Conservation (phyloP, 768 basidiomycete species). For the Podaxis pistillaris region DNA sequence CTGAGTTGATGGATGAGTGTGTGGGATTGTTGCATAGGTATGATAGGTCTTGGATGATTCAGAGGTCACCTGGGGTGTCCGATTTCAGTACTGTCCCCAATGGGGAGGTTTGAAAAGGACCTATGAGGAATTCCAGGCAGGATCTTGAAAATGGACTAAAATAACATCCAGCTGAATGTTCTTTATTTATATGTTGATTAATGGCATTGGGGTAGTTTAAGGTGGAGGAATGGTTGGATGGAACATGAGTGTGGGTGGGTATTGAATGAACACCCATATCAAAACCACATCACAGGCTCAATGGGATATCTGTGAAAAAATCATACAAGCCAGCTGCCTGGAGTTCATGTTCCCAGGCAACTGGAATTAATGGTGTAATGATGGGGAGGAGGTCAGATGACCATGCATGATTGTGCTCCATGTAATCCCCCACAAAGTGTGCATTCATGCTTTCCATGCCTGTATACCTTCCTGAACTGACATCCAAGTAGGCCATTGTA, state of each 20-base stretch:
- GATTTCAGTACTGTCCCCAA: conserved; percentile 37
- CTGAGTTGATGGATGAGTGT: conserved; percentile 28
- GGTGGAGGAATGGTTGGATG: conserved; percentile 24
- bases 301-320: conserved; percentile 22
- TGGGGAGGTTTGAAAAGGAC: conserved; percentile 40
- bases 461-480: too few species aligned
- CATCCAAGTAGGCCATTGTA: too few species aligned
- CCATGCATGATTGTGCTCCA: conserved; percentile 18
- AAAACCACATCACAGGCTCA: conserved; percentile 23
- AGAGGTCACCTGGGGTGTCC: conserved; percentile 19
- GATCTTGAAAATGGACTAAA: conserved; percentile 22
- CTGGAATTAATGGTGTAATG: conserved; percentile 22
- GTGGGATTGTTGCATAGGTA: conserved; percentile 22
- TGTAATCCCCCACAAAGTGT: conserved; percentile 5
- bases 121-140: conserved; percentile 32
- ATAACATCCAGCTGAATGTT: conserved; percentile 14
- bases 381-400: conserved; percentile 20
- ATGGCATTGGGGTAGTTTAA: conserved; percentile 15
- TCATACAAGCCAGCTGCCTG: conserved; percentile 10
- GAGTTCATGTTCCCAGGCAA: conserved; percentile 19
- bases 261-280: conserved; percentile 20
- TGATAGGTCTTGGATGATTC: conserved; percentile 32
- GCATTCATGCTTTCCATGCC: too few species aligned
- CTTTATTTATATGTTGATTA: conserved; percentile 18
- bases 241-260: conserved; percentile 15